Evolutionary conservation across 2,329 filamentous ascomycete species (phyloP).

Genomic region (Bipolaris gigantea): DNA sequence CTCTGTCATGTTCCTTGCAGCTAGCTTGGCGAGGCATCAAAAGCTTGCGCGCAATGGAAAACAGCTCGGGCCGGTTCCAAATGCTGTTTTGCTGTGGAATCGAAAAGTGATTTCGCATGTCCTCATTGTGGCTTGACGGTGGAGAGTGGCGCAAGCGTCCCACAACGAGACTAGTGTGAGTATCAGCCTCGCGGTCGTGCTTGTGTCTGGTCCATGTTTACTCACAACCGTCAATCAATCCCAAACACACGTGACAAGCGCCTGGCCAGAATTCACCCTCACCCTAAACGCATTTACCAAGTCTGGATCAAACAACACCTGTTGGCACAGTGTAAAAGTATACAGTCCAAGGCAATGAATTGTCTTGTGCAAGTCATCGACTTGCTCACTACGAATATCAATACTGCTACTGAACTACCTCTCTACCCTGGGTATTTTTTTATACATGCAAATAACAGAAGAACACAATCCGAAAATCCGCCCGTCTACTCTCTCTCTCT

Average conservation of each 20-base stretch:
- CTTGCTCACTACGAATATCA: not conserved
- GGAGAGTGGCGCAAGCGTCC: conserved; percentile 1
- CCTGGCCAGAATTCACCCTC: not conserved
- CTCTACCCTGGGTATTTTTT: not conserved
- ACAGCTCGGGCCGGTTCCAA: not conserved
- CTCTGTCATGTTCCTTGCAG: not conserved
- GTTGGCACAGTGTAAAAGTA: no score
- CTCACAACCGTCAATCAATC: not conserved
- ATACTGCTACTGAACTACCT: not conserved
- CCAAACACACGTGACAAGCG: not conserved
- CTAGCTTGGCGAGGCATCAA: not conserved
- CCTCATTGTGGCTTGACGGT: not conserved
- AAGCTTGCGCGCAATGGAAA: not conserved
- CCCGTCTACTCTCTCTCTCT: no score
- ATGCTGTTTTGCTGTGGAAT: not conserved
- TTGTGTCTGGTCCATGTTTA: not conserved
- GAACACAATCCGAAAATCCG: not conserved
- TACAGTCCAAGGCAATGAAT: no score
- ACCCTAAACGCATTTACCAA: not conserved
- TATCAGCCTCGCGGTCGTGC: not conserved
- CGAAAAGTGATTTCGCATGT: not conserved
- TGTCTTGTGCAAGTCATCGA: no score
- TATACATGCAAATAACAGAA: not conserved
- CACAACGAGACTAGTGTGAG: conserved; percentile 8
- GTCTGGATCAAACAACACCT: not conserved